Percentiles rank a stretch among this genome's conserved stretches.
Evolutionary conservation across 2,329 filamentous ascomycete genomes (phyloP).

Genomic region (Verticillium isaacii): DNA sequence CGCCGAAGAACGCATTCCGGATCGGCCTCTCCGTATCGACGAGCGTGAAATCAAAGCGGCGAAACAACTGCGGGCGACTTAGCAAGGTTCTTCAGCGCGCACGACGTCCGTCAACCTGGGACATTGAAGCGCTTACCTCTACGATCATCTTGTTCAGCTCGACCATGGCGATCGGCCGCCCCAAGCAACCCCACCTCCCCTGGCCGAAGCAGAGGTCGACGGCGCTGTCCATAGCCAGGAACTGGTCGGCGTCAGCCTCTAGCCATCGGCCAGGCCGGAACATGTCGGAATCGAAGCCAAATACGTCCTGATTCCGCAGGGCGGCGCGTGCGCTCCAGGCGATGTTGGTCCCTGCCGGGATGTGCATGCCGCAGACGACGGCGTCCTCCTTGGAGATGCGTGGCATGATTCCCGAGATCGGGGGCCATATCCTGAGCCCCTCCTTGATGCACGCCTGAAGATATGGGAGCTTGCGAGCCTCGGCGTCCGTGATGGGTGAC

Average conservation of each 20-base stretch:
- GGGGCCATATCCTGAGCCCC: conserved; percentile 31
- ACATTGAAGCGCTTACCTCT: conserved; percentile 22
- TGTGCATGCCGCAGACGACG: conserved; percentile 24
- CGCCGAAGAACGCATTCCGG: too few species aligned
- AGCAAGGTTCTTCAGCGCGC: too few species aligned
- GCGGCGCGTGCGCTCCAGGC: conserved; percentile 34
- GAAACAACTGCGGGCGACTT: background rate
- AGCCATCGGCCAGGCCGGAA: conserved; percentile 48
- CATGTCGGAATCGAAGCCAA: conserved; percentile 36
- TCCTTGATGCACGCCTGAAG: conserved; percentile 48
- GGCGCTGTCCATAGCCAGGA: conserved; percentile 26
- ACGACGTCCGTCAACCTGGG: too few species aligned
- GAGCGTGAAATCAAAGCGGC: background rate
- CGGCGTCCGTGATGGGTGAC: conserved; percentile 24
- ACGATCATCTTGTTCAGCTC: conserved; percentile 39
- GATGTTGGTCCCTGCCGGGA: conserved; percentile 31
- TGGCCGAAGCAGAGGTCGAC: conserved; percentile 37
- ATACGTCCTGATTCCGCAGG: conserved; percentile 31
- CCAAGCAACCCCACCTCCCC: conserved; percentile 37
- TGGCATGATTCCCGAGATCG: conserved; percentile 45
- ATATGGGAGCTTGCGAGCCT: conserved; percentile 33
- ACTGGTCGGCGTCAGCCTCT: conserved; percentile 19
- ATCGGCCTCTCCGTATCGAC: background rate
- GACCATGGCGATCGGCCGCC: conserved; percentile 36
- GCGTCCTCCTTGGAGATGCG: conserved; percentile 52